These are phyloP conservation scores for Rhodamnia rubescens DNA, from an alignment of 345 rosid genomes.

Conservation along the genomic window DNA sequence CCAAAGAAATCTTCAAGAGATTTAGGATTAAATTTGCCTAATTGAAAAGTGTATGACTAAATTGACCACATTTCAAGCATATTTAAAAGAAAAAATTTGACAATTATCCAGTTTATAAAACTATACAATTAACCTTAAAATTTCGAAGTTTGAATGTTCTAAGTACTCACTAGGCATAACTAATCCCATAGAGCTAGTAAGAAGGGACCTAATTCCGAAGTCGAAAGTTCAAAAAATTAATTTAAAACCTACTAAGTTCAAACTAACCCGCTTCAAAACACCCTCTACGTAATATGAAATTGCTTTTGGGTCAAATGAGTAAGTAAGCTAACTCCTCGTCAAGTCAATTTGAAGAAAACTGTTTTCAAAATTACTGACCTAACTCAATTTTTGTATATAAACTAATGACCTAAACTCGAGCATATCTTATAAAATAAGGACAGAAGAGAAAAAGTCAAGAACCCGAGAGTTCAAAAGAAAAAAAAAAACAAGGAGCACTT, in stretches of 20 bases:
- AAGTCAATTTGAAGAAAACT: background rate
- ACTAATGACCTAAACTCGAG: background rate
- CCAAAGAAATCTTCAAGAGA: too few species aligned
- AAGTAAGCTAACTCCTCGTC: background rate
- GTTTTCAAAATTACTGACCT: background rate
- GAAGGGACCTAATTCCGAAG: background rate
- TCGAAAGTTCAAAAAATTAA: background rate
- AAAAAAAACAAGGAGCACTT: too few species aligned
- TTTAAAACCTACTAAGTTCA: background rate
- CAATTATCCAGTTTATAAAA: background rate
- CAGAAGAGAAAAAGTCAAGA: background rate
- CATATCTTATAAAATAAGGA: background rate
- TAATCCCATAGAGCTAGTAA: background rate
- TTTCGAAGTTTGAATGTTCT: background rate
- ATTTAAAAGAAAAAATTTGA: too few species aligned
- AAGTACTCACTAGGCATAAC: fast-evolving
- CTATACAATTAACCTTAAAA: fast-evolving
- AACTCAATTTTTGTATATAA: background rate
- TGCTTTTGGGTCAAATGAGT: background rate
- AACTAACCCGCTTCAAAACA: background rate
- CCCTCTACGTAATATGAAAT: background rate
- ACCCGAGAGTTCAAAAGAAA: background rate
- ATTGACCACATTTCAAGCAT: fast-evolving
- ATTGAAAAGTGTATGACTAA: too few species aligned
- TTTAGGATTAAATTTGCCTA: too few species aligned